Percentiles rank a stretch among this genome's conserved stretches.
phyloP scores from a whole-genome alignment of 2,329 filamentous ascomycete genomes.

The Ilyonectria destructans region DNA sequence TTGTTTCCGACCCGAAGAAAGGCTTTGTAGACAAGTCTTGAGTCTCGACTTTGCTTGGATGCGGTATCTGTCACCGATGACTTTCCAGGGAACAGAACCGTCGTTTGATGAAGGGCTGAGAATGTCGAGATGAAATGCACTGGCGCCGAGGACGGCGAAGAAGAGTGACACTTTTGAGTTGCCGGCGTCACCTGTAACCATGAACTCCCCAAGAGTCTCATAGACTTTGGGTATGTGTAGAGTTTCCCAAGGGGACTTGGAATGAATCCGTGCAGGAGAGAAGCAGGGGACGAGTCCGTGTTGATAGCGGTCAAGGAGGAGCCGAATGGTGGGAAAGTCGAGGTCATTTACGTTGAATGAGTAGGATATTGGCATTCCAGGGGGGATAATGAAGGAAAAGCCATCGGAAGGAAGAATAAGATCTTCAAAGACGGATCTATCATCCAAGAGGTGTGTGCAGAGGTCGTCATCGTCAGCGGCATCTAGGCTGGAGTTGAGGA shows the following conservation, averaged over 20 bases:
- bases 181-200: conserved; percentile 19
- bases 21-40: conserved; percentile 9
- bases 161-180: conserved; percentile 23
- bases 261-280: conserved; percentile 18
- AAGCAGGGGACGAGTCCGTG: conserved; percentile 19
- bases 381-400: conserved; percentile 7
- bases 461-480: background rate
- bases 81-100: conserved; percentile 8
- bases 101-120: conserved; percentile 4
- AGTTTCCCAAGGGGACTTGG: conserved; percentile 19
- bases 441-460: background rate
- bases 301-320: conserved; percentile 24
- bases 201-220: conserved; percentile 23
- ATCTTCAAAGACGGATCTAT: conserved; percentile 2
- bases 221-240: conserved; percentile 24
- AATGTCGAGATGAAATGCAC: conserved; percentile 25
- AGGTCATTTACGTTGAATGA: conserved; percentile 22
- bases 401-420: background rate
- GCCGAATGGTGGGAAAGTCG: conserved; percentile 22
- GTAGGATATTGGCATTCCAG: conserved; percentile 14
- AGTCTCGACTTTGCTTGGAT: conserved; percentile 16
- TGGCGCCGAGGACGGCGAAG: conserved; percentile 21
- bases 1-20: conserved; percentile 10
- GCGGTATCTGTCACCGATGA: conserved; percentile 10
- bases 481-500: background rate